phyloP scores from a whole-genome alignment of 805 yeast species.

The Pichia sporocuriosa region DNA sequence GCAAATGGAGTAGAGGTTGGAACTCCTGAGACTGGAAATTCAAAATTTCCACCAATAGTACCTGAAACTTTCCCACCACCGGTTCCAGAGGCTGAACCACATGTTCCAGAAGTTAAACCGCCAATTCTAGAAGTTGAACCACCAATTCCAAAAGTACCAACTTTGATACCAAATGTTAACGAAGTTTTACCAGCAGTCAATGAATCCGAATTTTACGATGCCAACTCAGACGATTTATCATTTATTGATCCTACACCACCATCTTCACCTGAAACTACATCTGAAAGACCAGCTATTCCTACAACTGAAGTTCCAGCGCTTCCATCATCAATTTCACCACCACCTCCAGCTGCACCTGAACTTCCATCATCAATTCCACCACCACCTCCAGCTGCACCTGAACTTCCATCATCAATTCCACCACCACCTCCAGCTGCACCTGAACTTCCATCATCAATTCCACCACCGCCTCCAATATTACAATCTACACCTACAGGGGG shows the following conservation, averaged over 20 bases:
- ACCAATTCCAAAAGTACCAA: conserved; percentile 20
- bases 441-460: conserved; percentile 28
- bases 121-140: conserved; percentile 12
- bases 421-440: conserved; percentile 29
- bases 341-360: conserved; percentile 21
- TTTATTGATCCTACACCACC: conserved; percentile 23
- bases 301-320: conserved; percentile 12
- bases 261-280: conserved; percentile 16
- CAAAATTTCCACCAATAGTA: conserved; percentile 8
- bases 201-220: conserved; percentile 14
- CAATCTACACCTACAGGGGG: conserved; percentile 24
- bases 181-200: neutral
- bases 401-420: conserved; percentile 24
- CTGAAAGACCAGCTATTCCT: conserved; percentile 11
- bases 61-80: conserved; percentile 4
- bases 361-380: conserved; percentile 24
- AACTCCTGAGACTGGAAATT: neutral
- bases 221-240: conserved; percentile 15
- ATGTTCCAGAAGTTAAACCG: conserved; percentile 12
- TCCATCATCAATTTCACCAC: conserved; percentile 9
- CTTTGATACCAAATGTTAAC: conserved; percentile 9
- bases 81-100: neutral
- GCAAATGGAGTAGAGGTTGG: neutral
- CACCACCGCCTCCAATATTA: conserved; percentile 26
- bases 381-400: conserved; percentile 27